Percentiles rank a stretch among this genome's conserved stretches.
phyloP scores from a whole-genome alignment of 2,329 filamentous ascomycete species.

The Phialophora tarda region DNA sequence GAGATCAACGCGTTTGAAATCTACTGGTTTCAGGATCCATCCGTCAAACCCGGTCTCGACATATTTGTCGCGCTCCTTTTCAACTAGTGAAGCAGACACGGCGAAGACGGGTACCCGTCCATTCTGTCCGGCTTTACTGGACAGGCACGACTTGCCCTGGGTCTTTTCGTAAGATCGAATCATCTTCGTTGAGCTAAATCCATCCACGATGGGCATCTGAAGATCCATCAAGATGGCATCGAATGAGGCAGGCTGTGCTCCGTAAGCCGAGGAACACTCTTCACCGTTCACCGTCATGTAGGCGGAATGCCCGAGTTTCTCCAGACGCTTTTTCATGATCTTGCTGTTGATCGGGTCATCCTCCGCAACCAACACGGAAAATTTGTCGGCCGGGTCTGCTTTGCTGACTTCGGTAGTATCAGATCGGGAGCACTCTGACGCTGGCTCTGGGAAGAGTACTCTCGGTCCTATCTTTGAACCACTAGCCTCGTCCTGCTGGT shows the following conservation, averaged over 20 bases:
- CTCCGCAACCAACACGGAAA: conserved; percentile 78
- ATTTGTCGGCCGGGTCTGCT: conserved; percentile 44
- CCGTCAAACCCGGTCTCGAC: conserved; percentile 82
- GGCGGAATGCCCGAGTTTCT: conserved; percentile 75
- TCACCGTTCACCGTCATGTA: conserved; percentile 79
- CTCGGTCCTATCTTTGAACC: conserved; percentile 17
- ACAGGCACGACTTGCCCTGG: conserved; percentile 59
- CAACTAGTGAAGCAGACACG: conserved; percentile 80
- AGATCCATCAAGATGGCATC: conserved; percentile 92
- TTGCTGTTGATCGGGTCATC: conserved; percentile 88
- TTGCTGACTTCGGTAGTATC: conserved; percentile 22
- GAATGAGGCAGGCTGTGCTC: conserved; percentile 66
- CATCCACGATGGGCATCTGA: conserved; percentile 93
- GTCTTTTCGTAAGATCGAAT: conserved; percentile 74
- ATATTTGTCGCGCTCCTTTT: conserved; percentile 71
- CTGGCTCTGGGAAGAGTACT: conserved; percentile 29
- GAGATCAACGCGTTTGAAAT: conserved; percentile 74
- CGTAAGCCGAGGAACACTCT: conserved; percentile 76
- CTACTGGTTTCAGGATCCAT: conserved; percentile 88
- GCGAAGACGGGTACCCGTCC: conserved; percentile 80
- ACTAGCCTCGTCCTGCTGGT: conserved; percentile 24
- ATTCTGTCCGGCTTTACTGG: conserved; percentile 63
- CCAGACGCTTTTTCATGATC: conserved; percentile 77
- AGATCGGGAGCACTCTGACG: conserved; percentile 18
- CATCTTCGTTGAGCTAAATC: conserved; percentile 79